Conservation (phyloP, 2,329 filamentous ascomycete species). For the Aschersonia sp. region DNA sequence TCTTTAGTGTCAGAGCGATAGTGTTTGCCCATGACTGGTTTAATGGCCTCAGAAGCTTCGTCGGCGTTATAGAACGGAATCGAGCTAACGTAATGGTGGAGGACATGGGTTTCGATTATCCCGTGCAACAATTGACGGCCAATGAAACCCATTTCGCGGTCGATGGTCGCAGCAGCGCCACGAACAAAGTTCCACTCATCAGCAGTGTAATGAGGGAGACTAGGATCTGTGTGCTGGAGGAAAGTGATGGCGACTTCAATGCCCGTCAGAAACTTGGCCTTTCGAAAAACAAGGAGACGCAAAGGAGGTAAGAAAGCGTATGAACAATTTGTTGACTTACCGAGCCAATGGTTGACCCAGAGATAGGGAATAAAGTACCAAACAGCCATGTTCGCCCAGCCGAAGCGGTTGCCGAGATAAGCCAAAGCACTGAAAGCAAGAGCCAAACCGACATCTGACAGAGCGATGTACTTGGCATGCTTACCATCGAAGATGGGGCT, state of each 20-base stretch:
- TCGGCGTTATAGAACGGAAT: slow-evolving; percentile 97
- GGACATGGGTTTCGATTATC: slow-evolving; percentile 94
- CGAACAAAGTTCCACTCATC: slow-evolving; percentile 86
- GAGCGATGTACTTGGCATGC: slow-evolving; percentile 72
- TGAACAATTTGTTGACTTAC: slow-evolving; percentile 37
- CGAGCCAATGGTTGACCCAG: slow-evolving; percentile 98
- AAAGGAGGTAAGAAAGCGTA: background rate
- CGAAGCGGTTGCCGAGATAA: slow-evolving; percentile 61
- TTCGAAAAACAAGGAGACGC: background rate
- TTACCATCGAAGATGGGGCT: slow-evolving; percentile 87
- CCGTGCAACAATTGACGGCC: slow-evolving; percentile 84
- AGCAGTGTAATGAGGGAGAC: slow-evolving; percentile 80
- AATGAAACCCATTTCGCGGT: slow-evolving; percentile 94
- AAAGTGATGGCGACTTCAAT: slow-evolving; percentile 87
- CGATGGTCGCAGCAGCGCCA: slow-evolving; percentile 88
- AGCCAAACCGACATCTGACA: slow-evolving; percentile 72
- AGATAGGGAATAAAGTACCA: slow-evolving; percentile 95
- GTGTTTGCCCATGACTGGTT: slow-evolving; percentile 86
- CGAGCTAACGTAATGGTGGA: slow-evolving; percentile 92
- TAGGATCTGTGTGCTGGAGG: slow-evolving; percentile 92
- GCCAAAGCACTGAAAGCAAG: slow-evolving; percentile 48
- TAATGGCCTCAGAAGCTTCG: slow-evolving; percentile 88
- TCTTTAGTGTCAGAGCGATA: slow-evolving; percentile 73
- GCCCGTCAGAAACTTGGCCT: slow-evolving; percentile 12
- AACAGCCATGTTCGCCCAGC: slow-evolving; percentile 74